Evolutionary conservation across 306 rosid genomes (phyloP).

Genomic region (Mimosa pudica): DNA sequence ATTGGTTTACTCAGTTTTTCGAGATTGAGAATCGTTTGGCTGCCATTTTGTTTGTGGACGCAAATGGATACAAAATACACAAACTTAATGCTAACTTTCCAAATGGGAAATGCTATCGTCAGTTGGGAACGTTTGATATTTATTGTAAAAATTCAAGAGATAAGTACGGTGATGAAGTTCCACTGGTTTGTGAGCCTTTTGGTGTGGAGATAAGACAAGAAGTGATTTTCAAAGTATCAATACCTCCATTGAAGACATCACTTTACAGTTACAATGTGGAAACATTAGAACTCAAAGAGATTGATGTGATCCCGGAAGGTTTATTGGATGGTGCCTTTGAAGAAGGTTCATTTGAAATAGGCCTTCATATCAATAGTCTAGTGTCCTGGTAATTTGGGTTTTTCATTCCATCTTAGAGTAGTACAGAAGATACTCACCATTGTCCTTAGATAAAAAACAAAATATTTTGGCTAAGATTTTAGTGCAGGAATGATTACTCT

Average conservation of each 20-base stretch:
- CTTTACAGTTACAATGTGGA: slow-evolving; percentile 26
- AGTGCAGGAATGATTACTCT: neutral
- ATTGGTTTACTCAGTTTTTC: slow-evolving; percentile 2
- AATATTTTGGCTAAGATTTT: neutral
- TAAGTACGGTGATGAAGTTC: neutral
- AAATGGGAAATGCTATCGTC: slow-evolving; percentile 15
- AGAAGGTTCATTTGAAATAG: slow-evolving; percentile 5
- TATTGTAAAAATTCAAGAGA: neutral
- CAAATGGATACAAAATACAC: neutral
- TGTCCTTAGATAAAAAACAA: neutral
- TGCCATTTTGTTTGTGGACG: neutral
- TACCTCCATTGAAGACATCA: slow-evolving; percentile 4
- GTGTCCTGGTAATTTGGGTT: neutral
- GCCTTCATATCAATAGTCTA: slow-evolving; percentile 13
- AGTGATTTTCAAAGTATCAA: neutral
- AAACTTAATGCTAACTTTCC: neutral
- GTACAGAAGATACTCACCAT: neutral
- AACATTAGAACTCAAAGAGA: neutral
- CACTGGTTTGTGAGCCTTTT: neutral
- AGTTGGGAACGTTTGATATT: slow-evolving; percentile 1
- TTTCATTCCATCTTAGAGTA: neutral
- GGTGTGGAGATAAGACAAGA: slow-evolving; percentile 17
- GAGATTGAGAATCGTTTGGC: slow-evolving; percentile 10
- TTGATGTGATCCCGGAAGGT: slow-evolving; percentile 10
- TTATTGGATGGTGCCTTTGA: neutral